Base-by-base conservation (phyloP, 1,284 basidiomycete species). In the Moniliella sp. region DNA sequence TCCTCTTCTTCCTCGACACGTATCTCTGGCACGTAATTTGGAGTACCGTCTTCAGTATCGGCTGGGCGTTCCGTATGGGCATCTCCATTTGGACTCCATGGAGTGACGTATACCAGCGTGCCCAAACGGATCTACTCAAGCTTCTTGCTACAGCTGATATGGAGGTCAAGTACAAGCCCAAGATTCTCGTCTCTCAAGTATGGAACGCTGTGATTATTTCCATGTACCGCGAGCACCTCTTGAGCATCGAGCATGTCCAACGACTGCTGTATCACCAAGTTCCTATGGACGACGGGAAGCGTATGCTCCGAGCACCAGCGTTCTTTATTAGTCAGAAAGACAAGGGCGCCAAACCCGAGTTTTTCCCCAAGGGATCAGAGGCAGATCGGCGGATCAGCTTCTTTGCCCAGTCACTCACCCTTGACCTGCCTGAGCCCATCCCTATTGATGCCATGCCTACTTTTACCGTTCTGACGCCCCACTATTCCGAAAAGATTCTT, bases 111-210 rank as follows among this genome's bases (percentile, higher is more conserved):
- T 59, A 53, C 54, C 54, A 57, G n/a, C 51, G 54, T 13, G 53
- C 54, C 27, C n/a, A 58, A 58, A 46, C 55, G 55, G 26, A 57
- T 58, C 45, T 58, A 58, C 43, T 51, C 27, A 59, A 59, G 46
- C 43, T 59, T 26, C 46, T 59, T 25, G 56, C 56, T 14, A 59
- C 56, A 18, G 48, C 52, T 25, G 56, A 59, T 33, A 59, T 59
- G 56, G 56, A 59, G 42, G 49, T 59, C 45, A 59, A 59, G 45
- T 59, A 59, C 50, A 59, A 59, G 48, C 56, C 56, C 33, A 59
- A 59, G 45, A 54, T 59, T 25, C 48, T 59, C 35, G 56, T 59
- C 12, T 59, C 56, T 30, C 56, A 59, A 42, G 56, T 59, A 16
- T 59, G 56, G 56, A 59, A 59, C 37, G 56, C 56, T 35, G 48